Percentiles rank a stretch among this genome's conserved stretches.
phyloP scores from a whole-genome alignment of 177 flowering plant genomes.

The Vitis hybrid region DNA sequence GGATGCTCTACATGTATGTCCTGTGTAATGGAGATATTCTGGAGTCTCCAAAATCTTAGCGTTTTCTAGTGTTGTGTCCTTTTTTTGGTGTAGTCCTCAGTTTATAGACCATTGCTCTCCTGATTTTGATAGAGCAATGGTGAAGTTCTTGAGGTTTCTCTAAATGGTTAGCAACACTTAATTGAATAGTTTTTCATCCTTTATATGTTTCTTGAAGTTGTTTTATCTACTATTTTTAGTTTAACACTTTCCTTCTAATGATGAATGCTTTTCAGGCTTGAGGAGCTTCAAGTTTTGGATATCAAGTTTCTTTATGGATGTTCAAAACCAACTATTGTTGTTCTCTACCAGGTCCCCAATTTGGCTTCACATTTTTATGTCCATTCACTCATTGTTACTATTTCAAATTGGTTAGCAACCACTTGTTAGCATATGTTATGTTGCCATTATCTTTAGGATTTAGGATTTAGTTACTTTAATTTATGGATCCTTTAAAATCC shows the following conservation, averaged over 20 bases:
- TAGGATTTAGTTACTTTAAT: not conserved
- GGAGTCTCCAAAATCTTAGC: too few species aligned
- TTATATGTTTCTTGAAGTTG: not conserved
- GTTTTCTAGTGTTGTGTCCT: too few species aligned
- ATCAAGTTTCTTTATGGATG: conserved; percentile 95
- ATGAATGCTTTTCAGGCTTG: conserved; percentile 66
- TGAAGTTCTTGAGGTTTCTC: too few species aligned
- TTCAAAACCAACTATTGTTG: conserved; percentile 90
- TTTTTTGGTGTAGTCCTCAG: too few species aligned
- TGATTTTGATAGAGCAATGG: too few species aligned
- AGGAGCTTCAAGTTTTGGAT: conserved; percentile 98
- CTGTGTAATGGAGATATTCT: too few species aligned
- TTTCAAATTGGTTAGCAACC: not conserved
- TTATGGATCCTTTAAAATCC: not conserved
- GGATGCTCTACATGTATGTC: too few species aligned
- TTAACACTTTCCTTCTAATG: not conserved
- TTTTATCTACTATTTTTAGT: not conserved
- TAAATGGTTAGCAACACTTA: too few species aligned
- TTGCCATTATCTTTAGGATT: not conserved
- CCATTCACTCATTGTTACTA: not conserved
- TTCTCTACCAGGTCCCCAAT: conserved; percentile 81
- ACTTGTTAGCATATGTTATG: not conserved
- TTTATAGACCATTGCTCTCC: too few species aligned
- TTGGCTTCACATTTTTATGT: conserved; percentile 1
- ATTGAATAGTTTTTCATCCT: not conserved